Percentiles rank a stretch among this genome's conserved stretches.
phyloP scores from a whole-genome alignment of 2,329 filamentous ascomycete genomes.

The Peltaster fructicola region DNA sequence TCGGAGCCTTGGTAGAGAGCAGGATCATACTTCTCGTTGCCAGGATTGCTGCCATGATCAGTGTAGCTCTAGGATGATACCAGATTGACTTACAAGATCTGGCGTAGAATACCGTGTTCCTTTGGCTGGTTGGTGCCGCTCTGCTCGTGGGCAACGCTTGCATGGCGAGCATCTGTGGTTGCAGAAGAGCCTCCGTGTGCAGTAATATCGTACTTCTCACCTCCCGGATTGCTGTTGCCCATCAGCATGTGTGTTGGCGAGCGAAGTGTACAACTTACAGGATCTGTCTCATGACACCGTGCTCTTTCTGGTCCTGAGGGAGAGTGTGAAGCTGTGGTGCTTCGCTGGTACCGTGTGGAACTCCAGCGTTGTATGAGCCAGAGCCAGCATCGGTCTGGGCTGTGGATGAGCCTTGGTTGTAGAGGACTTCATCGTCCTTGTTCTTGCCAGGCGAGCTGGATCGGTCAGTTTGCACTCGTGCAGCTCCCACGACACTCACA shows the following conservation, averaged over 20 bases:
- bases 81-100: slow-evolving; percentile 5
- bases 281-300: slow-evolving; percentile 6
- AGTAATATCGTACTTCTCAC: slow-evolving; percentile 1
- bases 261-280: not conserved
- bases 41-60: slow-evolving; percentile 8
- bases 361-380: slow-evolving; percentile 1
- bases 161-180: no score
- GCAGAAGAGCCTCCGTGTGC: not conserved
- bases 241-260: slow-evolving; percentile 1
- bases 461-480: slow-evolving; percentile 2
- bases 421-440: slow-evolving; percentile 21
- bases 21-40: slow-evolving; percentile 14
- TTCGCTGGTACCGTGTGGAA: no score
- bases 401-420: slow-evolving; percentile 11
- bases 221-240: not conserved
- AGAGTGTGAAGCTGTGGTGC: slow-evolving; percentile 1
- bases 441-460: slow-evolving; percentile 14
- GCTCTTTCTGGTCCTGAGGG: not conserved
- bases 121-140: slow-evolving; percentile 5
- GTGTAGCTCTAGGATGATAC: not conserved
- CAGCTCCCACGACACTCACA: slow-evolving; percentile 16
- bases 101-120: slow-evolving; percentile 8
- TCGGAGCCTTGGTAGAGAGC: not conserved
- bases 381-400: slow-evolving; percentile 1
- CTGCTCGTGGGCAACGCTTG: slow-evolving; percentile 5